Percentiles rank a stretch among this genome's conserved stretches.
These are phyloP conservation scores for Solanum stenotomum DNA, from an alignment of 257 asterid species.

Conservation along the genomic window DNA sequence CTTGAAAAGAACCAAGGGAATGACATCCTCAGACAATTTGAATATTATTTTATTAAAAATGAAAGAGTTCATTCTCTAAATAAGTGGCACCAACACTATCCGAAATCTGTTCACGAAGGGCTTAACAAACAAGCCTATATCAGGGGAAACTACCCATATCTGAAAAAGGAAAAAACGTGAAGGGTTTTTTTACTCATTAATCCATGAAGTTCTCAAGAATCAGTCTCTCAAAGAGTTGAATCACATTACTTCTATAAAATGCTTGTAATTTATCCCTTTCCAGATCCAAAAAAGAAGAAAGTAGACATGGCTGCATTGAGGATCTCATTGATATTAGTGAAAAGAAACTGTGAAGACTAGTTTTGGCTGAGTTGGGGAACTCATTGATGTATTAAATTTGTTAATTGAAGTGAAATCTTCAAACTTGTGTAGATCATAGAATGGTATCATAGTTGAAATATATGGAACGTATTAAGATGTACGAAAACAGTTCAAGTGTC, in stretches of 20 bases:
- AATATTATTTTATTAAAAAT: neutral
- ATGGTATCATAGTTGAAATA: neutral
- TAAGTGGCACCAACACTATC: neutral
- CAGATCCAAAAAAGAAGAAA: neutral
- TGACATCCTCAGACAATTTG: neutral
- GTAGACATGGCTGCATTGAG: neutral
- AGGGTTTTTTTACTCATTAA: neutral
- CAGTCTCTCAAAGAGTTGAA: neutral
- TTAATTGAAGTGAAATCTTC: neutral
- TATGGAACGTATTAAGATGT: neutral
- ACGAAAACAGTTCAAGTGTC: neutral
- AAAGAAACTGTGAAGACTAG: neutral
- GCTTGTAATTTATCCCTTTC: neutral
- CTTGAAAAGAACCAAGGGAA: neutral
- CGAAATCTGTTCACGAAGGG: neutral
- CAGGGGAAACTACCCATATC: neutral
- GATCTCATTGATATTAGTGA: neutral
- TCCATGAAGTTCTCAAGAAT: neutral
- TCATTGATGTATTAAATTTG: neutral
- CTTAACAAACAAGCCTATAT: neutral
- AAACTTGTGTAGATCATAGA: neutral
- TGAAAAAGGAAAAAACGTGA: neutral
- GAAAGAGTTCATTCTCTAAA: neutral
- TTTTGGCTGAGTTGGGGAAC: neutral
- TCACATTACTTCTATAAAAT: neutral